Evolutionary conservation across 108 stramenopile species (phyloP), one percentile per base, ranked within the genome.

Genomic region (Aurantiochytrium sp.): DNA sequence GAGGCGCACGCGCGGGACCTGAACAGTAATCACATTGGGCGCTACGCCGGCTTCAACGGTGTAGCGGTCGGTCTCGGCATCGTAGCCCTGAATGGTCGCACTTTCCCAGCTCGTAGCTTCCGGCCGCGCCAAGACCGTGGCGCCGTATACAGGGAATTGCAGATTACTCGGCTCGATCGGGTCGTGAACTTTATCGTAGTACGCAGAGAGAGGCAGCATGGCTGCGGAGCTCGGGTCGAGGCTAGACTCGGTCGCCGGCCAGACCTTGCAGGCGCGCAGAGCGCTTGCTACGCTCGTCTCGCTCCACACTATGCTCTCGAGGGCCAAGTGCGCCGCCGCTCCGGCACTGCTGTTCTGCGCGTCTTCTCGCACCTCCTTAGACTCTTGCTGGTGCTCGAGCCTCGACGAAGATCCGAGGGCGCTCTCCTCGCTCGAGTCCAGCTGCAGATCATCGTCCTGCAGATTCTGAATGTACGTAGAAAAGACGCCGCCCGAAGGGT

Each of bases 141-240:
- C 73, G 10, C 45, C 45, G 39, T 17, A 19, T 1, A 81, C 45
- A n/a, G 73, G 73, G 3, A 48, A 81, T 15, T 24, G 6, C 21
- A 81, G 6, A n/a, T 17, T 30, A 1, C 12, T 21, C 45, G 73
- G 73, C 6, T 39, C 42, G n/a, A 81, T 81, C 21, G 73, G 73
- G 45, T 81, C 73, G n/a, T 42, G 10, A 27, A 48, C 10, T n/a
- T 81, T 81, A 30, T 81, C 73, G 30, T 81, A 81, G 45, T 81
- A 81, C 15, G 73, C 73, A 24, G 73, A 41, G 12, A 81, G 73
- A 48, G 73, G 73, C 50, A 81, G 73, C 39, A 81, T 48, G n/a
- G 73, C 6, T 19, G 39, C 39, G 45, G 45, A 48, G 10, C 42
- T 24, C 12, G n/a, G n/a, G 12, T 30, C 73, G 19, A 27, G 27